Percentiles rank a stretch among this genome's conserved stretches.
phyloP scores from a whole-genome alignment of 352 stramenopile genomes.

The Poterioochromonas sp. region DNA sequence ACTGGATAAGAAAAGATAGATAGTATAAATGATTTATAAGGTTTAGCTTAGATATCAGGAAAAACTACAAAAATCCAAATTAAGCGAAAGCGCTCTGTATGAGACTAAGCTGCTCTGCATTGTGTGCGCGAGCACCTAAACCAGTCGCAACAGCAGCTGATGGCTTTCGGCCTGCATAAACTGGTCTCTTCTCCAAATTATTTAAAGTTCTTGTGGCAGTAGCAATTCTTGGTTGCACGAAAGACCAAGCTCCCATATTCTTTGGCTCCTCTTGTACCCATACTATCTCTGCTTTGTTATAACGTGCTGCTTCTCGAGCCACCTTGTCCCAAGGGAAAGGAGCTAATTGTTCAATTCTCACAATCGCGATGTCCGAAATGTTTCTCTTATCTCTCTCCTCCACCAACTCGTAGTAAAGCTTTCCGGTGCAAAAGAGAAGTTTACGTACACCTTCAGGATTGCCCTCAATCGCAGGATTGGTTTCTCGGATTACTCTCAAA shows the following conservation, averaged over 20 bases:
- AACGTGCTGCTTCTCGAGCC: slow-evolving; percentile 70
- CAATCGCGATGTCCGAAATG: slow-evolving; percentile 65
- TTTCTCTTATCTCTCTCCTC: slow-evolving; percentile 64
- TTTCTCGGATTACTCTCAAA: slow-evolving; percentile 72
- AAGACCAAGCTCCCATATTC: slow-evolving; percentile 94
- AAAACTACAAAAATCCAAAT: too few relatives aligned
- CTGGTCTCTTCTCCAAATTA: slow-evolving; percentile 61
- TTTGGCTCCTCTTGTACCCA: slow-evolving; percentile 96
- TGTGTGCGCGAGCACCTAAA: slow-evolving; percentile 51
- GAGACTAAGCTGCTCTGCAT: background rate
- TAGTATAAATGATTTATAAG: too few relatives aligned
- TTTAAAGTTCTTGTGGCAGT: slow-evolving; percentile 66
- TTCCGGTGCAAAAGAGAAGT: slow-evolving; percentile 86
- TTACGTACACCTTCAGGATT: slow-evolving; percentile 59
- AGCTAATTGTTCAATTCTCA: slow-evolving; percentile 90
- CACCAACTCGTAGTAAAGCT: slow-evolving; percentile 94
- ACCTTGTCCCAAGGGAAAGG: slow-evolving; percentile 95
- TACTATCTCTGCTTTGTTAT: slow-evolving; percentile 86
- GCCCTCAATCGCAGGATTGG: slow-evolving; percentile 53
- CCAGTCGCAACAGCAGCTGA: slow-evolving; percentile 87
- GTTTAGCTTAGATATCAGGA: too few relatives aligned
- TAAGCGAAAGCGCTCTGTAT: background rate
- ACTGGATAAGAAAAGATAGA: too few relatives aligned
- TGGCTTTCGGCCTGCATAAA: slow-evolving; percentile 83
- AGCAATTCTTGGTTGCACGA: slow-evolving; percentile 81